These are phyloP conservation scores for Chaetomium sp. DNA, from an alignment of 2,329 filamentous ascomycete genomes.

Conservation along the genomic window DNA sequence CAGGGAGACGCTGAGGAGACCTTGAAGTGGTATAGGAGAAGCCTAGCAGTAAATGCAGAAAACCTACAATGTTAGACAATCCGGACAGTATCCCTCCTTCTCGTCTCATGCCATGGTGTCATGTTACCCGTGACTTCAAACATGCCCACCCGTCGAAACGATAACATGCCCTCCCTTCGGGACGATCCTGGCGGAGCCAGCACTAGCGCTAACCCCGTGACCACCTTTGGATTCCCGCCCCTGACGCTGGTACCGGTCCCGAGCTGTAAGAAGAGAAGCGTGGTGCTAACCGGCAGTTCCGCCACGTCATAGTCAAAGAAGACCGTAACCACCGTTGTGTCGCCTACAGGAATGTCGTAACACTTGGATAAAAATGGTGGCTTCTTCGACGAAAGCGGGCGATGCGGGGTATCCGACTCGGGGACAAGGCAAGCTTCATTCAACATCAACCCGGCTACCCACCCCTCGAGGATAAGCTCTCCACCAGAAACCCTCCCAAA, in stretches of 20 bases:
- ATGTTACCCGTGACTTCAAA: background rate
- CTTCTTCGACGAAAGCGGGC: background rate
- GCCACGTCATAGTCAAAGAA: conserved; percentile 5
- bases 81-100: background rate
- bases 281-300: background rate
- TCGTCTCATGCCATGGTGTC: background rate
- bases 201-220: background rate
- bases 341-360: background rate
- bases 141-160: conserved; percentile 3
- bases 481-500: conserved; percentile 1
- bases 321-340: background rate
- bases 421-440: background rate
- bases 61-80: conserved; percentile 18
- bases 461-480: background rate
- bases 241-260: conserved; percentile 4
- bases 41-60: too few relatives aligned
- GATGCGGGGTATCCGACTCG: background rate
- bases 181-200: background rate
- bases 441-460: background rate
- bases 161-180: too few relatives aligned
- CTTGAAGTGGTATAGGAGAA: too few relatives aligned
- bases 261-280: background rate
- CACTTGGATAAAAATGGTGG: background rate
- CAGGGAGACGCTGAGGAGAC: too few relatives aligned
- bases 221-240: conserved; percentile 6